Evolutionary conservation across 495 filamentous ascomycete species (phyloP).

Genomic region (Massariosphaeria phaeospora): DNA sequence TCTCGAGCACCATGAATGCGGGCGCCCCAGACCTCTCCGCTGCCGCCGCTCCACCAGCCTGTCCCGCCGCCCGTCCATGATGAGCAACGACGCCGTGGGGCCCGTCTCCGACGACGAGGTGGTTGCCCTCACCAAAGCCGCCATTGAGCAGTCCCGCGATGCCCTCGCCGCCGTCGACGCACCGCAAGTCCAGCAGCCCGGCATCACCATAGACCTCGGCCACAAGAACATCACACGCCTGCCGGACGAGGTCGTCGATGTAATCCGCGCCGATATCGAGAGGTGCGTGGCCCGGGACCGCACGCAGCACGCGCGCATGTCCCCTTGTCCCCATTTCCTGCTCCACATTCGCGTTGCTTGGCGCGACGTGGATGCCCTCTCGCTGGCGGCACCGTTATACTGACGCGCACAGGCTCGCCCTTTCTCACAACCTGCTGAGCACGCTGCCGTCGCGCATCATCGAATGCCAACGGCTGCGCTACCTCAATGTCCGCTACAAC

Average conservation of each 20-base stretch:
- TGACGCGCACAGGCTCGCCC: slow-evolving; percentile 60
- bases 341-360: background rate
- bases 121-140: slow-evolving; percentile 27
- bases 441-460: slow-evolving; percentile 74
- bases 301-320: background rate
- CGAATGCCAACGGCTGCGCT: slow-evolving; percentile 82
- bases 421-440: slow-evolving; percentile 82
- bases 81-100: slow-evolving; percentile 32
- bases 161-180: slow-evolving; percentile 25
- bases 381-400: background rate
- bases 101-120: slow-evolving; percentile 34
- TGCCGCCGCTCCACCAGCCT: background rate
- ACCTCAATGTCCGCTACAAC: slow-evolving; percentile 91
- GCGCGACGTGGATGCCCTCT: background rate
- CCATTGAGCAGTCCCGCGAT: slow-evolving; percentile 31
- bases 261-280: slow-evolving; percentile 90
- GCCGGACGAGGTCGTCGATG: slow-evolving; percentile 83
- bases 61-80: slow-evolving; percentile 19
- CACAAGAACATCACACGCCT: slow-evolving; percentile 73
- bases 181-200: slow-evolving; percentile 46
- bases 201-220: slow-evolving; percentile 84
- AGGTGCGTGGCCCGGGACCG: slow-evolving; percentile 49
- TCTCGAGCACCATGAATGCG: slow-evolving; percentile 14
- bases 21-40: background rate
- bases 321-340: background rate